Conservation (phyloP, 441 rosid species). For the Aquilaria agallochum region DNA sequence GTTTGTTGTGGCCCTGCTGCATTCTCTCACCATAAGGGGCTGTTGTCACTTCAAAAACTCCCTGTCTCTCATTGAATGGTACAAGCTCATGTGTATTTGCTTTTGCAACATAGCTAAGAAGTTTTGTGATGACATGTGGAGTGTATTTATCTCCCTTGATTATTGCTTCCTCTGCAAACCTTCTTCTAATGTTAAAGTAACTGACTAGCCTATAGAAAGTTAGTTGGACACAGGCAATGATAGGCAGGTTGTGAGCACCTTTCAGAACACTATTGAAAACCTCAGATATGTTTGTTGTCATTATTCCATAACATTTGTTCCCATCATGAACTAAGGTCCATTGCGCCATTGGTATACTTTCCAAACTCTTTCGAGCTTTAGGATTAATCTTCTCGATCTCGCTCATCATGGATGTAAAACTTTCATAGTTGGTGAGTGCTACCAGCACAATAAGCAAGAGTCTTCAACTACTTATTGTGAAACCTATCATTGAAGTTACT, state of each 20-base stretch:
- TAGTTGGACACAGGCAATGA: neutral
- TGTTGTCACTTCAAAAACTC: neutral
- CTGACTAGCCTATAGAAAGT: neutral
- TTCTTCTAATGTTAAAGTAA: neutral
- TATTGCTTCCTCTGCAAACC: neutral
- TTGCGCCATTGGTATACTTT: neutral
- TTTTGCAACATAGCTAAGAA: neutral
- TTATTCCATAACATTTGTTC: neutral
- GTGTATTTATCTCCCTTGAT: neutral
- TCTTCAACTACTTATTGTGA: neutral
- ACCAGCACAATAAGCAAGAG: neutral
- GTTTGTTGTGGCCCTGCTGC: no score
- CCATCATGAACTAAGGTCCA: slow-evolving; percentile 8
- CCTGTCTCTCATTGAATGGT: neutral
- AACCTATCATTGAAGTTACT: neutral
- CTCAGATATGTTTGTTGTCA: neutral
- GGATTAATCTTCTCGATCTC: neutral
- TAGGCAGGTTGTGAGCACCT: neutral
- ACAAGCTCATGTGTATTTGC: neutral
- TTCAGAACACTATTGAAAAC: neutral
- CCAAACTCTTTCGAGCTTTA: slow-evolving; percentile 12
- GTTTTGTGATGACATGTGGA: neutral
- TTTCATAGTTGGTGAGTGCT: neutral
- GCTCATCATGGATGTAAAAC: neutral
- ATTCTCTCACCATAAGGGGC: neutral